phyloP scores from a whole-genome alignment of 2,329 filamentous ascomycete genomes.

The Hymenoscyphus infarciens region DNA sequence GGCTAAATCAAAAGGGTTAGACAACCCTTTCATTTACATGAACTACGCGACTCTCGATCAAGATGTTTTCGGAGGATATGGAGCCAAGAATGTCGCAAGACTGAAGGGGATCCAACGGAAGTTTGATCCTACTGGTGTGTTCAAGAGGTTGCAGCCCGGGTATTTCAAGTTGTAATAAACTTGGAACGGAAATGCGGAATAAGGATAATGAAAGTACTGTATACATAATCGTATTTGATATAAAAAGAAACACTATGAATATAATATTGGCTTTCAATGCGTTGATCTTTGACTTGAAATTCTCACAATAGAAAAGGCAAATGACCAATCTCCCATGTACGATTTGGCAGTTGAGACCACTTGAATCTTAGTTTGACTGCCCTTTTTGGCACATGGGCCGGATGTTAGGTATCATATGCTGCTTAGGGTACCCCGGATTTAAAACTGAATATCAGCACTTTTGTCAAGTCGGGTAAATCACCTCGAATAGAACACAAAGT shows the following conservation, averaged over 20 bases:
- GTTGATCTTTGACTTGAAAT: background rate
- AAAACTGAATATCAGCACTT: background rate
- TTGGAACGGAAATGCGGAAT: background rate
- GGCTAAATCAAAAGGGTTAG: constrained; percentile 13
- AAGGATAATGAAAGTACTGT: background rate
- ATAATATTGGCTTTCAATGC: background rate
- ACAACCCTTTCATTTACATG: constrained; percentile 33
- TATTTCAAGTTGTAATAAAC: constrained; percentile 22
- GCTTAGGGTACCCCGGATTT: background rate
- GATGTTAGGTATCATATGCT: background rate
- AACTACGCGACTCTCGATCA: constrained; percentile 39
- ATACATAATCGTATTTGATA: background rate
- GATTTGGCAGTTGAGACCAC: background rate
- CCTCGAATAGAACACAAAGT: background rate
- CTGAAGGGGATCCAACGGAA: constrained; percentile 24
- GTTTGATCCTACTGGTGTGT: constrained; percentile 32
- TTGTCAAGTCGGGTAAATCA: background rate
- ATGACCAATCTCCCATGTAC: background rate
- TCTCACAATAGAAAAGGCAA: background rate
- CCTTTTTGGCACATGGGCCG: background rate
- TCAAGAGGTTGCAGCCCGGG: constrained; percentile 26
- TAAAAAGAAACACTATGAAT: background rate
- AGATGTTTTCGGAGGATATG: constrained; percentile 37
- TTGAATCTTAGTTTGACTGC: background rate
- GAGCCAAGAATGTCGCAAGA: constrained; percentile 32